phyloP scores from a whole-genome alignment of 2,329 filamentous ascomycete species.

The Sporothrix brunneoviolacea region DNA sequence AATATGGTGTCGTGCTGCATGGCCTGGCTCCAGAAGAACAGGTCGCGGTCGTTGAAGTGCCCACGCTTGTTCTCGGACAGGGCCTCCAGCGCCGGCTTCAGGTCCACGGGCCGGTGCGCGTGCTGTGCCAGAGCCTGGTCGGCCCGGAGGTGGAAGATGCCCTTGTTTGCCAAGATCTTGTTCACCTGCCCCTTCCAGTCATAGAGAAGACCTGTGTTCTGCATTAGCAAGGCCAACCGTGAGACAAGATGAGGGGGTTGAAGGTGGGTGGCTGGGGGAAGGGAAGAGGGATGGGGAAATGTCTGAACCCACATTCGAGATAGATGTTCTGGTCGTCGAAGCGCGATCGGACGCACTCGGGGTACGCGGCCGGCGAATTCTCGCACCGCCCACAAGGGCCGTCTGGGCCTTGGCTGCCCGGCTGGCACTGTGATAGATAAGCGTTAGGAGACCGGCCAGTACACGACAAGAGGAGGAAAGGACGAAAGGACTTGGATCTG shows the following conservation, averaged over 20 bases:
- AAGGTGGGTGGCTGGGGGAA: too few species aligned
- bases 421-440: constrained; percentile 1
- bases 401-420: neutral
- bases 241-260: neutral
- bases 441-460: too few species aligned
- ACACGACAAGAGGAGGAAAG: too few species aligned
- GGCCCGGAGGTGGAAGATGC: neutral
- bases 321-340: constrained; percentile 12
- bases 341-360: neutral
- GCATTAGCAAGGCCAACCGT: too few species aligned
- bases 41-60: neutral
- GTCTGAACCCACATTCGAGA: neutral
- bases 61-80: constrained; percentile 6
- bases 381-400: neutral
- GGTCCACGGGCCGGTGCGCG: neutral
- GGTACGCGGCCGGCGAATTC: neutral
- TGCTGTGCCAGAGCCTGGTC: neutral
- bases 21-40: neutral
- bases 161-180: neutral
- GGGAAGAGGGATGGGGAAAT: neutral
- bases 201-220: neutral
- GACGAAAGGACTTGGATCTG: too few species aligned
- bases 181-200: neutral
- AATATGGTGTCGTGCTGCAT: neutral
- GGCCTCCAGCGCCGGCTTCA: neutral